A percentile compares a stretch with the other conserved stretches of the same genome.
phyloP scores from a whole-genome alignment of 495 filamentous ascomycete genomes.

The Penicillium argentinense region DNA sequence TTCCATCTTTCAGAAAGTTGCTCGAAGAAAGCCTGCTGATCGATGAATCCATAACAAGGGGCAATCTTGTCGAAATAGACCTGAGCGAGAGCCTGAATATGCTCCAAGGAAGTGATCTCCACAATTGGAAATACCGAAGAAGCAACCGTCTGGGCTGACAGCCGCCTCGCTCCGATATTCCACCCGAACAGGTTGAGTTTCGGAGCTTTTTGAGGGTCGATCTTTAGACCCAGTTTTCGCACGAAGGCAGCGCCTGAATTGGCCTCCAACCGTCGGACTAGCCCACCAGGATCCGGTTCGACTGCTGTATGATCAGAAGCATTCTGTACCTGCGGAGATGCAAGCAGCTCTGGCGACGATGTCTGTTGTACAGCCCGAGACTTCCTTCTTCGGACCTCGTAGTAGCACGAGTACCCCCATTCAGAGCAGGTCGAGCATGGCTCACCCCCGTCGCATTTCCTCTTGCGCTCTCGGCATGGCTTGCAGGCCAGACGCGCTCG shows the following conservation, averaged over 20 bases:
- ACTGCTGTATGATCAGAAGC: neutral
- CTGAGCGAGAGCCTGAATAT: constrained; percentile 36
- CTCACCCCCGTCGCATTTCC: constrained; percentile 46
- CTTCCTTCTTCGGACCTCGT: constrained; percentile 15
- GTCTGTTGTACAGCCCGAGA: neutral
- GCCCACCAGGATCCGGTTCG: constrained; percentile 28
- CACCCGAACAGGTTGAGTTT: constrained; percentile 52
- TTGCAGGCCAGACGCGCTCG: constrained; percentile 42
- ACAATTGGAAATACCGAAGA: constrained; percentile 20
- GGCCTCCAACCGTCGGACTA: constrained; percentile 36
- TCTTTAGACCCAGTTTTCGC: constrained; percentile 45
- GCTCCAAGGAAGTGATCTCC: constrained; percentile 33
- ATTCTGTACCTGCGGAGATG: neutral
- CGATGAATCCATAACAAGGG: constrained; percentile 50
- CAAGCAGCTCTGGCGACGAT: neutral
- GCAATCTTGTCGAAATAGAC: constrained; percentile 50
- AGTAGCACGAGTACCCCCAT: constrained; percentile 50
- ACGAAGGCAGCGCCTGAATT: constrained; percentile 55
- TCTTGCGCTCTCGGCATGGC: constrained; percentile 49
- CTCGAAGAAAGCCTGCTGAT: constrained; percentile 28
- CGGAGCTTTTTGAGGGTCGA: constrained; percentile 49
- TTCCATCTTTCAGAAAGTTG: constrained; percentile 36
- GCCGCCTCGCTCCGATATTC: constrained; percentile 46
- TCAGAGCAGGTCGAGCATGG: constrained; percentile 47
- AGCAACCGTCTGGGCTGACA: constrained; percentile 10